Base-by-base conservation (phyloP, 306 rosid species). In the Quercus mongolica region DNA sequence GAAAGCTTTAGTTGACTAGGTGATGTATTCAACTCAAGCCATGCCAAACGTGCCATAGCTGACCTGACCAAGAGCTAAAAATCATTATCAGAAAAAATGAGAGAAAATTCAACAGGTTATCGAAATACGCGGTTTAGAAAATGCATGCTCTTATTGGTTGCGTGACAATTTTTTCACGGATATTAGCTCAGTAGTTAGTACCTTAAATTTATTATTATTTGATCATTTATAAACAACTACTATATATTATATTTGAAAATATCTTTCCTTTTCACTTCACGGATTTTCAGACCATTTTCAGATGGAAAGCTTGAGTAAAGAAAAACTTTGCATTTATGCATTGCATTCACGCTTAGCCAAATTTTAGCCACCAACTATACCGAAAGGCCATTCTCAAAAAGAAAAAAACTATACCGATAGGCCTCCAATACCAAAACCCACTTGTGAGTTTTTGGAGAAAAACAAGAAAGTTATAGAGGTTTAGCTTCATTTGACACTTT, bases 211-310 rank as follows among this genome's bases (percentile, higher is more conserved):
- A 49, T 49, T 49, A 13, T 49, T 49, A 49, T 49, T 49, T 49
- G 15, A 3, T 11, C 12, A 12, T 49, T 11, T 12, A 3, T 49
- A 49, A 49, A 49, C 3, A 49, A 49, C 46, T 49, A 49, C 4
- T 12, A 49, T 49, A 12, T 13, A 10, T 3, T 3, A 11, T 23
- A 11, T 71, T 73, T 19, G 19, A 73, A 79, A 77, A 77, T 69
- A 89, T 89, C 88, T 89, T 84, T 7, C 77, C 52, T 84, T 80
- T 71, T 61, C 74, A 68, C 68, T 41, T 82, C 92, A 86, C 90
- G 92, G 92, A 84, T 81, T 74, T 78, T 82, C 75, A 23, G 70
- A 71, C 83, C 78, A n/a, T 83, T 78, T 75, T 68, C 85, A 73
- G 86, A 76, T 74, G 78, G 76, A 82, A 83, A 74, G 77, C 54